Base-by-base conservation (phyloP, 306 rosid species). In the Hippophae rhamnoides region DNA sequence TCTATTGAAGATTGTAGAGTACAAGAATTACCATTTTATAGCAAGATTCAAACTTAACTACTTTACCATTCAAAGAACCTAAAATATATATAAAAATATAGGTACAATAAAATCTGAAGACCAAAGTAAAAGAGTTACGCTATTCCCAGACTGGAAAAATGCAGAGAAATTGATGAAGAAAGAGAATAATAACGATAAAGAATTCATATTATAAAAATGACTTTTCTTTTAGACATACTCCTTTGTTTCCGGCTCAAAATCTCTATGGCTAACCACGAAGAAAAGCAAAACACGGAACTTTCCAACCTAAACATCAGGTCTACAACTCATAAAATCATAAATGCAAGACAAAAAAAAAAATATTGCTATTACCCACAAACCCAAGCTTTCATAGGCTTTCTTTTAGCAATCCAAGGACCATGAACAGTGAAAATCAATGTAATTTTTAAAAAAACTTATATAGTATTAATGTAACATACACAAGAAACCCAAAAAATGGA, bases 1-100 rank as follows among this genome's bases (percentile, higher is more conserved):
- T 45, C 70, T 31, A 57, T 46, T 55, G 67, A 68, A 76, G 53
- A 66, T 79, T 78, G 57, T 66, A 72, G 76, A 70, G 67, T 66
- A 64, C 69, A 74, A 78, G 63, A 77, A 75, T 75, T 71, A 77
- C 83, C 76, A 69, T 75, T 83, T 52, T 48, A 75, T 69, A 51
- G 84, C 74, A 71, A 69, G 73, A 66, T 74, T 68, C 70, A 64
- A 69, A 57, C 54, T 61, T 67, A 56, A 62, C 53, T 49, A 66
- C 77, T 60, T 59, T 68, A 62, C 13, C 18, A 52, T 62, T 13
- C 61, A 43, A 3, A 41, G 13, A 14, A 45, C 57, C 46, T 9
- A n/a, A 61, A 46, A 54, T 43, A 6, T 54, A 9, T 55, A 43
- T 51, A 63, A 41, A 48, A 58, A 52, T 64, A 66, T 43, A 42